Conservation (phyloP, 306 rosid species). For the Acacia acuminata region DNA sequence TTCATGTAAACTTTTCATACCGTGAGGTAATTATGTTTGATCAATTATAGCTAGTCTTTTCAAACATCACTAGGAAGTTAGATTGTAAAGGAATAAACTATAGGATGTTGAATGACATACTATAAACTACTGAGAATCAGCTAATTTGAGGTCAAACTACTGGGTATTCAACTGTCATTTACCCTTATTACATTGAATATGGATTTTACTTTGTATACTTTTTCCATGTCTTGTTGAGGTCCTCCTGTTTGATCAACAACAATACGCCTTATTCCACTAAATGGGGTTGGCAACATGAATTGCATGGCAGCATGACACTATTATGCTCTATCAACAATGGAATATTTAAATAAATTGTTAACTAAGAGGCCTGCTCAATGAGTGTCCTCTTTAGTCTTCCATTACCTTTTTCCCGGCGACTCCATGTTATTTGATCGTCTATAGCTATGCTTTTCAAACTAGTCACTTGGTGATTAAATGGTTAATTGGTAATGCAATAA, state of each 20-base stretch:
- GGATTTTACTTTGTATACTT: not conserved
- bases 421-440: not conserved
- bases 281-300: no score
- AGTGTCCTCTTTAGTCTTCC: no score
- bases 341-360: no score
- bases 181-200: not conserved
- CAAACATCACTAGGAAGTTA: not conserved
- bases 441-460: not conserved
- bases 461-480: not conserved
- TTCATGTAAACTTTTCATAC: not conserved
- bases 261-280: no score
- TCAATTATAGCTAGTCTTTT: not conserved
- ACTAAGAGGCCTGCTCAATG: no score
- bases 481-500: not conserved
- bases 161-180: not conserved
- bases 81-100: no score
- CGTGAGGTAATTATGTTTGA: not conserved
- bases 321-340: no score
- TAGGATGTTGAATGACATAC: not conserved
- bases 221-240: conserved; percentile 5
- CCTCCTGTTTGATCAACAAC: not conserved
- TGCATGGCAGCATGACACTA: no score
- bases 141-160: not conserved
- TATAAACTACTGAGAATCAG: no score
- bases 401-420: no score